These are phyloP conservation scores for Zopfochytrium polystomum DNA, from an alignment of 371 early-diverging fungal species.

Conservation along the genomic window DNA sequence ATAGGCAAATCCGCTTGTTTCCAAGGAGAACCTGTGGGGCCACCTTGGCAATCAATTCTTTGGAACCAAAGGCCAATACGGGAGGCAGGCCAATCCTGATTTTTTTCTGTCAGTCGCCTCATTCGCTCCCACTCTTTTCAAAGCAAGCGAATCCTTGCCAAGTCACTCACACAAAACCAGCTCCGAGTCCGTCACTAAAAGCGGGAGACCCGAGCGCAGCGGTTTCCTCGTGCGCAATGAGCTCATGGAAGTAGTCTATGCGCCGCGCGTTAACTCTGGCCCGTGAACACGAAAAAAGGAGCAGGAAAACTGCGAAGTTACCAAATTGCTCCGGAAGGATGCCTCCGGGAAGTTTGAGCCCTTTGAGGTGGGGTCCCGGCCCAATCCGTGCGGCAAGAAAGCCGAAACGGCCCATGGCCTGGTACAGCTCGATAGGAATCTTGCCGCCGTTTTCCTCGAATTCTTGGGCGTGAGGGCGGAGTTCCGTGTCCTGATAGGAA, in stretches of 20 bases:
- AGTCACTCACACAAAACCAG: constrained; percentile 24
- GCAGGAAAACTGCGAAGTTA: too few relatives aligned
- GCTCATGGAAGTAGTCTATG: constrained; percentile 41
- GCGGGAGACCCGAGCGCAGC: constrained; percentile 33
- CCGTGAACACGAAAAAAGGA: too few relatives aligned
- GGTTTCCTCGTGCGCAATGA: constrained; percentile 47
- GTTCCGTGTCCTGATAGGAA: constrained; percentile 10
- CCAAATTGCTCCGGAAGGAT: constrained; percentile 48
- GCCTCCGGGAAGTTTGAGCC: constrained; percentile 46
- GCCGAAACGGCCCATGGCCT: constrained; percentile 52
- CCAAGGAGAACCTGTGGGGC: constrained; percentile 35
- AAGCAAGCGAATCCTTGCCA: too few relatives aligned
- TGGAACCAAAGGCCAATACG: constrained; percentile 44
- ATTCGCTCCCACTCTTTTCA: too few relatives aligned
- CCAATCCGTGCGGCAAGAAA: constrained; percentile 46
- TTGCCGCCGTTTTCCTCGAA: constrained; percentile 25
- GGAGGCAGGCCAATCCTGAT: constrained; percentile 55
- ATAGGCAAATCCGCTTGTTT: constrained; percentile 43
- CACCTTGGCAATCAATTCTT: constrained; percentile 29
- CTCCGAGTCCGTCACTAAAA: constrained; percentile 33
- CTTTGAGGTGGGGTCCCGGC: constrained; percentile 46
- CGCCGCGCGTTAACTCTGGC: too few relatives aligned
- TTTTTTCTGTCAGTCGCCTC: too few relatives aligned
- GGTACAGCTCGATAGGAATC: constrained; percentile 42
- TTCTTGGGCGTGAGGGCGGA: constrained; percentile 23